Evolutionary conservation across 2,329 filamentous ascomycete genomes (phyloP), one percentile per base, ranked within the genome.

Genomic region (Amylocarpus encephaloides): DNA sequence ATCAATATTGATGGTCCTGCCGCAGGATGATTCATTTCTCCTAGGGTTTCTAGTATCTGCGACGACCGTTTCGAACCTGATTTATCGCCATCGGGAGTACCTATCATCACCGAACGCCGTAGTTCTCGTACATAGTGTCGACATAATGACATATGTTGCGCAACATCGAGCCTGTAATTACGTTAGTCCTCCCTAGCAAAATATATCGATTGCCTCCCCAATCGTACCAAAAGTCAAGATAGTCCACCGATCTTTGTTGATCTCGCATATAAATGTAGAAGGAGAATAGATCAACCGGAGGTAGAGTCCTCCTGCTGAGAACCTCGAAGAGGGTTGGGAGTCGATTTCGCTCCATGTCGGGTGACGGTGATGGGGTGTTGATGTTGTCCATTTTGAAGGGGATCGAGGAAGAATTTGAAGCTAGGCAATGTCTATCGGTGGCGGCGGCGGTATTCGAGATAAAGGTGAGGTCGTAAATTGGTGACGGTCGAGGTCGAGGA

Each of bases 261-360:
- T 98, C 94, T 64, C 93, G 83, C 93, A 98, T 98, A 72, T 95
- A 98, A 63, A 98, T 98, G 72, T 98, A 98, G 74, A 98, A 98
- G 1, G 91, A 96, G 70, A 95, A 98, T 10, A 98, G 77, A 66
- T 98, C 94, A 51, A 98, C 92, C 0, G 93, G 93, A 43, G 94
- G 88, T 16, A 94, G 78, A n/a, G 93, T 98, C 57, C 90, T 84
- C 59, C 94, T 83, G 67, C 89, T 95, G 54, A 98, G 75, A 49
- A 98, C 93, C 71, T 98, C 94, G 67, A 95, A 96, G 46, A 98
- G 80, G 1, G 90, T 96, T 42, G 93, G 93, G 52, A 98, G 80
- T 58, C 93, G 81, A 67, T 95, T 94, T 64, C 93, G 84, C 59
- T 71, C 70, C 57, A 80, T 66, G 59, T 85, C 81, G 42, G 79